A percentile compares a stretch with the other conserved stretches of the same genome.
phyloP scores from a whole-genome alignment of 805 yeast genomes.

The Yarrowia sp. region DNA sequence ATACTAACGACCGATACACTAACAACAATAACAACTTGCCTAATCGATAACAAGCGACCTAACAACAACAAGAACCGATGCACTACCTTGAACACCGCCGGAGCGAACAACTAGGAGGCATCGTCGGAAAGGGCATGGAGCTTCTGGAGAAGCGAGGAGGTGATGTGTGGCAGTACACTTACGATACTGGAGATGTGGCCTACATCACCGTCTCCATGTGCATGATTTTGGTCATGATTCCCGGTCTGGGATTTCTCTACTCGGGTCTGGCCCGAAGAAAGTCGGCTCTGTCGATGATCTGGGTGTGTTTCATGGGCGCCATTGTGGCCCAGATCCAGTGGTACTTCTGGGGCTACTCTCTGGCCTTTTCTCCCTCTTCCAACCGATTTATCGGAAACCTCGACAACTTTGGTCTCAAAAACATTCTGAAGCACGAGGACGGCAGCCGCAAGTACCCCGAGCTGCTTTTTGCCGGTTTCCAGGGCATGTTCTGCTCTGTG shows the following conservation, averaged over 20 bases:
- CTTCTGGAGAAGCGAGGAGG: conserved; percentile 1
- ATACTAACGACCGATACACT: neutral
- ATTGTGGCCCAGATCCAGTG: conserved; percentile 80
- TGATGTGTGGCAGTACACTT: conserved; percentile 29
- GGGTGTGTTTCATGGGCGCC: conserved; percentile 73
- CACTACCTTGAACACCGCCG: conserved; percentile 25
- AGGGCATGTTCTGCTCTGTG: conserved; percentile 89
- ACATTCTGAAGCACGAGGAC: conserved; percentile 53
- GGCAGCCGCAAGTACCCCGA: conserved; percentile 62
- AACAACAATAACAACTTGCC: neutral
- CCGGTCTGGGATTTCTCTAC: conserved; percentile 89
- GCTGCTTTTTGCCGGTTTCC: conserved; percentile 79
- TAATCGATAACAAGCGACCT: too few relatives aligned
- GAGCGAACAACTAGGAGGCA: conserved; percentile 11
- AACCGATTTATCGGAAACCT: conserved; percentile 88
- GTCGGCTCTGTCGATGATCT: conserved; percentile 81
- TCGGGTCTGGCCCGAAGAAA: conserved; percentile 89
- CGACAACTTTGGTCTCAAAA: conserved; percentile 75
- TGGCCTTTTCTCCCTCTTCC: conserved; percentile 80
- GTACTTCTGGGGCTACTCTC: conserved; percentile 98
- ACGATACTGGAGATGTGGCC: conserved; percentile 43
- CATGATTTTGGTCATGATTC: conserved; percentile 85
- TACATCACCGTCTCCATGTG: conserved; percentile 41
- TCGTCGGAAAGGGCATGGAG: neutral
- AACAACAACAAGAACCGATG: neutral